Base-by-base conservation (phyloP, 1,139 yeast genomes). In the Pichia norvegensis region DNA sequence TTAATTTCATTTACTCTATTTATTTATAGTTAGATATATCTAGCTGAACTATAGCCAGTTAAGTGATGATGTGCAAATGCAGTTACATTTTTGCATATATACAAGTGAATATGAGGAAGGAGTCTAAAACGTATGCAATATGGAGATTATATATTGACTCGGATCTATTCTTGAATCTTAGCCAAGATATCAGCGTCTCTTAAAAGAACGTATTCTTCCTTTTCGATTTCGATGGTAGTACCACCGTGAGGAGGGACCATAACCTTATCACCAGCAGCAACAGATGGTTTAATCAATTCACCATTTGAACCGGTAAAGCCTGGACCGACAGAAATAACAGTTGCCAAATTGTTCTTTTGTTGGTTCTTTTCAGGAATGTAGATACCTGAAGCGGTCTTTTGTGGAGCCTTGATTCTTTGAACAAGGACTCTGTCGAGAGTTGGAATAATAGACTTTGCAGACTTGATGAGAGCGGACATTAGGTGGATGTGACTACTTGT, bases 331-430 rank as follows among this genome's bases (percentile, higher is more conserved):
- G 94, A 85, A 57, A 85, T 66, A 48, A 85, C 94, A 45, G 80
- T 79, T 47, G 83, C 95, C 63, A 81, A 78, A 74, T 85, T 85
- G 65, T 87, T 78, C 72, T 92, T 92, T 68, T 87, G 94, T 60
- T 84, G 95, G 74, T 90, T 88, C 74, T 87, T 87, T 72, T 92
- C 98, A 54, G 98, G 98, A 56, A 92, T 85, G 73, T 81, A 87
- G 63, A 92, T 79, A 62, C 98, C 98, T 41, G 95, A 82, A 47
- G 96, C 86, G 49, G 98, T 92, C 73, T 88, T 78, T 60, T 92
- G 77, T 62, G 87, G 81, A 50, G 96, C 95, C 76, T 88, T 88
- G 63, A 85, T 70, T 52, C 62, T 53, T 47, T 88, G 96, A 53
- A 92, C 96, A 56, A 92, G 79, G 50, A 92, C 92, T 71, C 97